Base-by-base conservation (phyloP, 768 basidiomycete species). In the Phlebiopsis gigantea region DNA sequence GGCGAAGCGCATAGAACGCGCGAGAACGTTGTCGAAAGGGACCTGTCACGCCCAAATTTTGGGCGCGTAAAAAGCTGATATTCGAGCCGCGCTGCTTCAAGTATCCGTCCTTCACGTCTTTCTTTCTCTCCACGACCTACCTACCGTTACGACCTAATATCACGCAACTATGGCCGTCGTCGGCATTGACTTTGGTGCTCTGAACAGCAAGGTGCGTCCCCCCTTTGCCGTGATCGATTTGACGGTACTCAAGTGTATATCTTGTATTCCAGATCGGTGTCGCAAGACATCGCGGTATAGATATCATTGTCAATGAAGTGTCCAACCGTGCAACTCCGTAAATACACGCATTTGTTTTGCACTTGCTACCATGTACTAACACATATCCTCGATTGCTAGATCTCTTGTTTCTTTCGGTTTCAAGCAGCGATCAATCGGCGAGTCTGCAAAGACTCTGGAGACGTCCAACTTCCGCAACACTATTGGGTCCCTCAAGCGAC, bases 391-490 rank as follows among this genome's bases (percentile, higher is more conserved):
- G 31, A 21, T 42, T 31, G 1, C 6, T 65, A 98, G 95, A 68
- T 95, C 96, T 44, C 83, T 99, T 60, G 87, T 99, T 56, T 93
- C 91, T 5, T 99, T 97, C 72, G 94, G 95, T 12, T 83, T 84
- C 21, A 93, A 92, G 69, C 90, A 94, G 65, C 88, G 96, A 45
- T 72, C 87, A 47, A 89, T 98, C 69, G 96, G 97, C 61, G 96
- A 99, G 73, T 61, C 93, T 19, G 96, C 95, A 64, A 99, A 98
- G 79, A 98, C 91, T 0, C 92, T 95, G 64, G 96, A 98, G 73
- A 97, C 88, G 15, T 95, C 93, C 63, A 98, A 98, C 75, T 98
- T 94, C 81, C 90, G 85, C 73, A 99, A 98, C 77, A 98, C 97
- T 24, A 79, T 97, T 69, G 97, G 97, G 42, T 87, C 84, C 0